Evolutionary conservation across 2,329 filamentous ascomycete species (phyloP).

Genomic region (Colletotrichum sansevieriae): DNA sequence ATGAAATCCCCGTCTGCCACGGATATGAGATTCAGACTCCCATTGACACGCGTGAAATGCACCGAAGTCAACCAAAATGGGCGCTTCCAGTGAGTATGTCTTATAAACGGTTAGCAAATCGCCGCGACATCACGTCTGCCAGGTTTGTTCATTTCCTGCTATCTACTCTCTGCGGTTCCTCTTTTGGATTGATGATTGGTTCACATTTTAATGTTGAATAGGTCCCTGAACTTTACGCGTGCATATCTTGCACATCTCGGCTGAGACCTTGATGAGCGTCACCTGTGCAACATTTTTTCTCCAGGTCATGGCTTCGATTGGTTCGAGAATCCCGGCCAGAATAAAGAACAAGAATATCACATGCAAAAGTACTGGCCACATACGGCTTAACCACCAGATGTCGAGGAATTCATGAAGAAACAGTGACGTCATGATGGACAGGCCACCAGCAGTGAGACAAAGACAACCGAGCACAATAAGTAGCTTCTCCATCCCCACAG

Average conservation of each 20-base stretch:
- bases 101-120: background rate
- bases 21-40: background rate
- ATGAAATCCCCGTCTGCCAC: background rate
- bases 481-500: slow-evolving; percentile 1
- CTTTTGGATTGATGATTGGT: too few species aligned
- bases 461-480: background rate
- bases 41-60: background rate
- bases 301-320: too few species aligned
- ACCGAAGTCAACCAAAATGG: background rate
- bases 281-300: too few species aligned
- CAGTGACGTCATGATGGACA: slow-evolving; percentile 38
- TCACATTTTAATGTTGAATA: too few species aligned
- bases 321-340: background rate
- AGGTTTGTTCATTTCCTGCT: background rate
- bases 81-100: background rate
- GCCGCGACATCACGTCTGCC: background rate
- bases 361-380: slow-evolving; percentile 4
- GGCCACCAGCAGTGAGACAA: background rate
- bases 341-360: background rate
- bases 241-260: background rate
- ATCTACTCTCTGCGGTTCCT: too few species aligned
- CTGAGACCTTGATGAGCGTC: background rate
- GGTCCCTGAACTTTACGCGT: too few species aligned
- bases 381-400: background rate
- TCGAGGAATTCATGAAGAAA: background rate